Conservation (phyloP, 2,329 filamentous ascomycete genomes). For the Sporothrix brasiliensis region DNA sequence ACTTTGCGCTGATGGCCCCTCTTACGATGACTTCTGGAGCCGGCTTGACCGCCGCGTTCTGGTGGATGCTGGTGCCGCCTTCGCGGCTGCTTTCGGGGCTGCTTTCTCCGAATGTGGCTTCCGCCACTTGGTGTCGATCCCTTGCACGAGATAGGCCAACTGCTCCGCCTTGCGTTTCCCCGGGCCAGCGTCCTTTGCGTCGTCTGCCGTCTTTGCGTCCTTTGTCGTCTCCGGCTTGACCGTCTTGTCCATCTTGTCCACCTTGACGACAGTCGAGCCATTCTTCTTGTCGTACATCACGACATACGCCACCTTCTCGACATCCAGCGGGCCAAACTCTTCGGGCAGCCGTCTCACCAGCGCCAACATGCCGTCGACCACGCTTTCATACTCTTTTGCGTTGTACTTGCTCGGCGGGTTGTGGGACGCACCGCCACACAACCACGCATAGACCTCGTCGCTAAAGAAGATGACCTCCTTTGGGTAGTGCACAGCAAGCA, state of each 20-base stretch:
- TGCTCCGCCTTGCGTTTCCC: background rate
- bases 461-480: constrained; percentile 71
- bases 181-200: background rate
- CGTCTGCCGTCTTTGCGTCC: background rate
- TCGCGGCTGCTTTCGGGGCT: background rate
- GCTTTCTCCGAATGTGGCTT: constrained; percentile 7
- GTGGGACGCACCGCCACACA: constrained; percentile 58
- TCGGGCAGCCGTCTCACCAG: constrained; percentile 51
- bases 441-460: constrained; percentile 77
- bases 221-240: background rate
- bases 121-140: constrained; percentile 15
- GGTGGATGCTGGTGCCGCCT: background rate
- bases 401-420: constrained; percentile 67
- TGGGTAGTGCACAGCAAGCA: constrained; percentile 67
- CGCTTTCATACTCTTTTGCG: constrained; percentile 65
- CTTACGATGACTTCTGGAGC: background rate
- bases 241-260: background rate
- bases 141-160: background rate
- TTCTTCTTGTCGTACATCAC: constrained; percentile 49
- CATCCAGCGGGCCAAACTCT: constrained; percentile 53
- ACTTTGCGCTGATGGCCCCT: background rate
- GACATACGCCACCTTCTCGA: constrained; percentile 73
- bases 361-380: constrained; percentile 51
- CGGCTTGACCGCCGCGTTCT: constrained; percentile 32
- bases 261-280: background rate